Evolutionary conservation across 2,329 filamentous ascomycete species (phyloP).

Genomic region (Colletotrichum sp.): DNA sequence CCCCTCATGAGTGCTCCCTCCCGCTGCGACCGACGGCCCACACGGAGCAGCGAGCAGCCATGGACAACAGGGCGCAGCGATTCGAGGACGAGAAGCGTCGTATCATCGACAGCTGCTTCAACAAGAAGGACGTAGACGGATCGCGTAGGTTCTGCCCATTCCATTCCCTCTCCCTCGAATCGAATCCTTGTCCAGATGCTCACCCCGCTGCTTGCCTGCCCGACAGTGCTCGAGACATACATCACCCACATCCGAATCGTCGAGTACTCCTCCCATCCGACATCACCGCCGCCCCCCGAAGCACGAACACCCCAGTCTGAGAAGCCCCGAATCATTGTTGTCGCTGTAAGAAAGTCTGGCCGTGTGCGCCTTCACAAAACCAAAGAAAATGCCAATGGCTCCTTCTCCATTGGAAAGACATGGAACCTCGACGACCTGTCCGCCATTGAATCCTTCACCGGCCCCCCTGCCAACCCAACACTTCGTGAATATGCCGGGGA

Average conservation of each 20-base stretch:
- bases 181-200: background rate
- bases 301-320: conserved; percentile 73
- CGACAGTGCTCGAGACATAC: conserved; percentile 83
- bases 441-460: conserved; percentile 79
- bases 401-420: conserved; percentile 97
- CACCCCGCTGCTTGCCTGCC: background rate
- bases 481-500: conserved; percentile 80
- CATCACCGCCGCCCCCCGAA: conserved; percentile 81
- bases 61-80: conserved; percentile 66
- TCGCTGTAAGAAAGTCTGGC: conserved; percentile 90
- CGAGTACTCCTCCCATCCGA: conserved; percentile 85
- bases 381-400: conserved; percentile 90
- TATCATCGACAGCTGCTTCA: conserved; percentile 94
- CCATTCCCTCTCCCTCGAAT: background rate
- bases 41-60: conserved; percentile 21
- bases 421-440: conserved; percentile 94
- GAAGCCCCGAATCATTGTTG: conserved; percentile 89
- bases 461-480: conserved; percentile 60
- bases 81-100: conserved; percentile 97
- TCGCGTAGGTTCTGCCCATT: conserved; percentile 65
- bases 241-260: conserved; percentile 95
- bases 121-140: conserved; percentile 85
- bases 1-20: conserved; percentile 16
- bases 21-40: conserved; percentile 14
- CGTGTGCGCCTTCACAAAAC: conserved; percentile 96